These are phyloP conservation scores for Fusarium duplospermum DNA, from an alignment of 2,329 filamentous ascomycete species.

Conservation along the genomic window DNA sequence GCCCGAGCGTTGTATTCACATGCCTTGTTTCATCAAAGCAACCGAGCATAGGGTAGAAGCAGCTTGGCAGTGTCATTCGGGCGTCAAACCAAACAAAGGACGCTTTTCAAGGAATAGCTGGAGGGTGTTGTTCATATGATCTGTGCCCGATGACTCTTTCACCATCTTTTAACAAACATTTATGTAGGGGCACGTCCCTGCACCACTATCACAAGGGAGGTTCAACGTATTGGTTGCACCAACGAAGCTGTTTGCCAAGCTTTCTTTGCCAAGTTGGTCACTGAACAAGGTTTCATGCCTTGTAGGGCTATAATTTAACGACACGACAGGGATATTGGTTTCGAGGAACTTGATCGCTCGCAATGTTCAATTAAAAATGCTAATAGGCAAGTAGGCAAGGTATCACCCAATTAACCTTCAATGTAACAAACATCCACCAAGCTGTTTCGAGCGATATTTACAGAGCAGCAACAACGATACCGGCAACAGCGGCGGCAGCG, in stretches of 20 bases:
- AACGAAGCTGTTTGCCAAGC: not conserved
- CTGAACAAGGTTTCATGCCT: not conserved
- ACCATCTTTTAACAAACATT: not conserved
- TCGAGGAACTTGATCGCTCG: not conserved
- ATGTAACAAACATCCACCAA: not conserved
- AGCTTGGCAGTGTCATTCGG: not conserved
- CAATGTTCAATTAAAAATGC: constrained; percentile 12
- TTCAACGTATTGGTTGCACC: not conserved
- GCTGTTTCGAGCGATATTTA: constrained; percentile 30
- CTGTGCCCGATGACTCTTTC: not conserved
- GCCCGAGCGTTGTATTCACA: not conserved
- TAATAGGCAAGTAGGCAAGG: not conserved
- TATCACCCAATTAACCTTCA: not conserved
- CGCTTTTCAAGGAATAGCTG: not conserved
- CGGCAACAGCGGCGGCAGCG: constrained; percentile 47
- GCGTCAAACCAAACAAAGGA: not conserved
- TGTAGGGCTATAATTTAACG: not conserved
- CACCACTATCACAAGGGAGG: too few relatives aligned
- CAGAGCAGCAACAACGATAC: constrained; percentile 45
- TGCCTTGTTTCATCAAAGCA: not conserved
- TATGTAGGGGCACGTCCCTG: too few relatives aligned
- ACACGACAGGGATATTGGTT: not conserved
- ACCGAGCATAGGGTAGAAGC: not conserved
- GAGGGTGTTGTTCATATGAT: not conserved
- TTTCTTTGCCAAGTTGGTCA: not conserved